Evolutionary conservation across 1,284 basidiomycete species (phyloP), one percentile per base, ranked within the genome.

Genomic region (Cutaneotrichosporon sp.): DNA sequence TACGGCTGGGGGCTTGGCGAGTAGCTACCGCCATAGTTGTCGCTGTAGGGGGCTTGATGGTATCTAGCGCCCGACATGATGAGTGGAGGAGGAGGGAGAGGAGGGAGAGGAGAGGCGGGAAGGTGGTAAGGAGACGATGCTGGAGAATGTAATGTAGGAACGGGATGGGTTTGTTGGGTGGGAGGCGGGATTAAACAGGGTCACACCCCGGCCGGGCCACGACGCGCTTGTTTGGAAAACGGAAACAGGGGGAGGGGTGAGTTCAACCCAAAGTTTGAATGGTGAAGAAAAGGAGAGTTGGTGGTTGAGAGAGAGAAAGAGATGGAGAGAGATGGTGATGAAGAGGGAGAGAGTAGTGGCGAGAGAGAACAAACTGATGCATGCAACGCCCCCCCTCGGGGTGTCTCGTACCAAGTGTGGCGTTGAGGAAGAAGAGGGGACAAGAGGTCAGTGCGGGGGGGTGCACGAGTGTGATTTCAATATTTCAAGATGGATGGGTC

Each of bases 51-150:
- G 6, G 54, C 54, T 46, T 43, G 54, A 18, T 55, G 38, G 25
- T 55, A 55, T 43, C 42, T 27, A 27, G 42, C 54, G 11, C 54
- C 42, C 10, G 54, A 55, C 54, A 55, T 55, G 36, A n/a, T 45
- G 36, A 18, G 24, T 20, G 11, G 53, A 54, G 24, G 13, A 20
- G 25, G 13, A 22, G 36, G 34, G 24, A 43, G n/a, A 29, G 20
- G 33, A n/a, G 24, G 38, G 13, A 10, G 24, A 25, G 24, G 4
- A 24, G 36, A 25, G 22, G 51, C 16, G 11, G 27, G 49, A 18
- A 11, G 14, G 16, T 14, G 34, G 36, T 6, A n/a, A 38, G 36
- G 36, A 38, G 36, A 14, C 36, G 16, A 38, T 38, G 36, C 36
- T 38, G 6, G 11, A 38, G 11, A n/a, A 38, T 14, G 36, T n/a